Evolutionary conservation across 169 alveolate species (phyloP).

Genomic region (Babesia ovata): DNA sequence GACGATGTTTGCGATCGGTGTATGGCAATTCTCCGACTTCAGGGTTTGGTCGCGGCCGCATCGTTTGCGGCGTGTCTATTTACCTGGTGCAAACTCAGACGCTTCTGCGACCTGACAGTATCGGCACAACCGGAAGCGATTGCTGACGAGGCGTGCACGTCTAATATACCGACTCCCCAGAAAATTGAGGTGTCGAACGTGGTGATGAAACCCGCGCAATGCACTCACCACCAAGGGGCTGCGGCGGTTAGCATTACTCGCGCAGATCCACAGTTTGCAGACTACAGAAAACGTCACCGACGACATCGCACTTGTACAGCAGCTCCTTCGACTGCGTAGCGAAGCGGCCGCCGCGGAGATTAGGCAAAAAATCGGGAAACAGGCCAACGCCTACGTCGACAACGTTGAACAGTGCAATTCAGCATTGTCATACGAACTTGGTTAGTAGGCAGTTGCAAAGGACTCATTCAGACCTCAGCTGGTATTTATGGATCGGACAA

Average conservation of each 20-base stretch:
- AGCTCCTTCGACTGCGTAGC: constrained; percentile 1
- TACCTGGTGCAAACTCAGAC: constrained; percentile 22
- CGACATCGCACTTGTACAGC: constrained; percentile 5
- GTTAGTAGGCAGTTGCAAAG: neutral
- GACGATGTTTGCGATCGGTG: constrained; percentile 9
- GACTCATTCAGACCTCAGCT: neutral
- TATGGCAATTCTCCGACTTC: constrained; percentile 27
- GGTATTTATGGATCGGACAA: constrained; percentile 58
- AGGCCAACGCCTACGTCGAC: constrained; percentile 1
- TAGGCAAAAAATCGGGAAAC: neutral
- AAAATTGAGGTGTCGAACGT: neutral
- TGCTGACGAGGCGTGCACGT: no score
- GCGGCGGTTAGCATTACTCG: neutral
- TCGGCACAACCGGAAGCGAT: neutral
- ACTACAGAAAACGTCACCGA: neutral
- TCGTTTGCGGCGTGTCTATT: constrained; percentile 51
- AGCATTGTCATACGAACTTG: constrained; percentile 52
- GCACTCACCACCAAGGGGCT: neutral
- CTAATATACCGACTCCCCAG: no score
- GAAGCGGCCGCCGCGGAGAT: constrained; percentile 1
- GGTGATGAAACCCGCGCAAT: constrained; percentile 8
- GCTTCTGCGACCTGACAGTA: neutral
- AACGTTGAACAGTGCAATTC: constrained; percentile 45
- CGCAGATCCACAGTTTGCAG: neutral
- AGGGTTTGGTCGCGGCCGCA: constrained; percentile 56